These are phyloP conservation scores for Combretum micranthum DNA, from an alignment of 345 rosid species.

Conservation along the genomic window DNA sequence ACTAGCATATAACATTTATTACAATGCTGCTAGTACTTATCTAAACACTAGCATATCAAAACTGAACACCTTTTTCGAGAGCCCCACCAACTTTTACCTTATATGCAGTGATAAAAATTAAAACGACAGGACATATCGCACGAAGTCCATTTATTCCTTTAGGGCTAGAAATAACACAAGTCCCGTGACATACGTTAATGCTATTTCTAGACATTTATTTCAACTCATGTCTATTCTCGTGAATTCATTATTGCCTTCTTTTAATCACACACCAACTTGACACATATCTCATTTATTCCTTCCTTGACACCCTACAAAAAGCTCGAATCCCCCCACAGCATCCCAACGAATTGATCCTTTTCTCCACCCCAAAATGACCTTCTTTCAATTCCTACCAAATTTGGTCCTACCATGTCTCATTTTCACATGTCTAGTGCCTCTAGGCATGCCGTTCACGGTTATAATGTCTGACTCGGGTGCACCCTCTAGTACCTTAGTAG, in stretches of 20 bases:
- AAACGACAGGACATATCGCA: too few relatives aligned
- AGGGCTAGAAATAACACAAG: background rate
- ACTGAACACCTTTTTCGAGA: too few relatives aligned
- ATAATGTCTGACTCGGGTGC: slow-evolving; percentile 57
- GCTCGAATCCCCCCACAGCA: background rate
- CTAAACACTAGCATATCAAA: too few relatives aligned
- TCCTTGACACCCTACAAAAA: background rate
- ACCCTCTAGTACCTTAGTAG: slow-evolving; percentile 47
- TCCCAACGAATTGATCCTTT: too few relatives aligned
- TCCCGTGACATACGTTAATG: slow-evolving; percentile 56
- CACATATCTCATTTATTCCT: background rate
- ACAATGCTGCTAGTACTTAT: too few relatives aligned
- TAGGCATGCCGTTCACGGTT: slow-evolving; percentile 37
- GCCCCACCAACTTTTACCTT: too few relatives aligned
- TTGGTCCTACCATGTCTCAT: background rate
- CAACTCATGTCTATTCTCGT: slow-evolving; percentile 31
- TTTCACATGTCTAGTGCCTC: slow-evolving; percentile 6
- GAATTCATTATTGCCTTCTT: slow-evolving; percentile 23
- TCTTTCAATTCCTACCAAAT: background rate
- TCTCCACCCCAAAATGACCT: slow-evolving; percentile 6
- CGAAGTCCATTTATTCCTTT: background rate
- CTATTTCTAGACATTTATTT: slow-evolving; percentile 16
- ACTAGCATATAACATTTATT: too few relatives aligned
- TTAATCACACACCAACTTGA: slow-evolving; percentile 11
- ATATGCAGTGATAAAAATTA: too few relatives aligned